Percentiles rank a stretch among this genome's conserved stretches.
Evolutionary conservation across 208 protist species (phyloP).

Genomic region (Crithidia acanthocephali): DNA sequence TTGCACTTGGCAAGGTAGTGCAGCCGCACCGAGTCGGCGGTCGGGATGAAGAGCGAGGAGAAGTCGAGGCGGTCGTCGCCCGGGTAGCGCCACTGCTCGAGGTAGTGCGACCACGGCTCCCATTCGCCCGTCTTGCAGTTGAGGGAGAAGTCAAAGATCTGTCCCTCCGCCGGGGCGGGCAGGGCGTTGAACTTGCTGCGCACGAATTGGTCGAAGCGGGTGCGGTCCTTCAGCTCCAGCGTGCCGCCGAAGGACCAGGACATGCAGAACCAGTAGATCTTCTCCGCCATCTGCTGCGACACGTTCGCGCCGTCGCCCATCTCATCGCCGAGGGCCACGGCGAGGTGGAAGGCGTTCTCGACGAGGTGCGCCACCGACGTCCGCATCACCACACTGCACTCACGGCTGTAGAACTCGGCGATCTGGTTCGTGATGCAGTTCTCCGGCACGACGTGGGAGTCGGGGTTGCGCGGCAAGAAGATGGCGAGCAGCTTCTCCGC

Average conservation of each 20-base stretch:
- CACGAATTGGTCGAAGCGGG: slow-evolving; percentile 94
- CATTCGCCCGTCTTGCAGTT: slow-evolving; percentile 92
- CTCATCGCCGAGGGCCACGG: slow-evolving; percentile 88
- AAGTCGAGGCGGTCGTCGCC: slow-evolving; percentile 94
- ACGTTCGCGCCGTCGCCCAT: slow-evolving; percentile 78
- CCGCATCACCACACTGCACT: slow-evolving; percentile 89
- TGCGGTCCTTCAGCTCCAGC: slow-evolving; percentile 93
- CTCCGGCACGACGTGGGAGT: slow-evolving; percentile 30
- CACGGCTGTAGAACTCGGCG: slow-evolving; percentile 88
- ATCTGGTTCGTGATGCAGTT: slow-evolving; percentile 67
- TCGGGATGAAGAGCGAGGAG: slow-evolving; percentile 96
- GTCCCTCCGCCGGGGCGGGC: slow-evolving; percentile 74
- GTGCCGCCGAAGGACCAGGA: slow-evolving; percentile 96
- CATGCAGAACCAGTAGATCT: slow-evolving; percentile 95
- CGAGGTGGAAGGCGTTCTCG: slow-evolving; percentile 93
- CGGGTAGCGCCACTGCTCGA: slow-evolving; percentile 94
- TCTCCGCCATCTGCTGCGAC: slow-evolving; percentile 84
- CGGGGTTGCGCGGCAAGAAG: slow-evolving; percentile 74
- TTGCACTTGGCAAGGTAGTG: slow-evolving; percentile 94
- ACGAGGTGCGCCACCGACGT: slow-evolving; percentile 88
- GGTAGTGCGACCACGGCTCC: slow-evolving; percentile 84
- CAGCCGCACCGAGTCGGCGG: slow-evolving; percentile 95
- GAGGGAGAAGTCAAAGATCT: slow-evolving; percentile 95
- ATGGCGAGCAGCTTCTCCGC: slow-evolving; percentile 81
- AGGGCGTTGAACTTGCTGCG: slow-evolving; percentile 73